phyloP scores from a whole-genome alignment of 1,284 basidiomycete species.

The Cerrena zonata region DNA sequence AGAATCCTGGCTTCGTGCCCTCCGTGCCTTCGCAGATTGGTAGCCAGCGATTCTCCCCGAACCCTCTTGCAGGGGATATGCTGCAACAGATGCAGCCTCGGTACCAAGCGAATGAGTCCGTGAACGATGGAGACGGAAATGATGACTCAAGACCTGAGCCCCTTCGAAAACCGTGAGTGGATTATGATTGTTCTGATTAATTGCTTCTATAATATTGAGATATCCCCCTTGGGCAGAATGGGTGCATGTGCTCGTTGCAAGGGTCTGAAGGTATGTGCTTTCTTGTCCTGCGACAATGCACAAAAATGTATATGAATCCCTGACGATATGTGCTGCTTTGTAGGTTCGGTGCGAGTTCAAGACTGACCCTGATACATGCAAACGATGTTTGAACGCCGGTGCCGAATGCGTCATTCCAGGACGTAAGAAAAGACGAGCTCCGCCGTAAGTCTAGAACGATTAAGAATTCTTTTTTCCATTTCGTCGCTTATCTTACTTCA shows the following conservation, averaged over 20 bases:
- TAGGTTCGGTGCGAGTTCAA: slow-evolving; percentile 68
- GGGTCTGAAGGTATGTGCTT: slow-evolving; percentile 50
- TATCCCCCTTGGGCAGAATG: background rate
- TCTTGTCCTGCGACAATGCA: too few relatives aligned
- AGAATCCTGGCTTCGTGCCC: too few relatives aligned
- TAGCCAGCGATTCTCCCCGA: too few relatives aligned
- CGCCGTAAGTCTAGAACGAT: slow-evolving; percentile 57
- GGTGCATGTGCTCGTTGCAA: slow-evolving; percentile 71
- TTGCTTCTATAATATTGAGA: background rate
- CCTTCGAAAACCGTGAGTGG: slow-evolving; percentile 41
- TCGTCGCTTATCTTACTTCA: background rate
- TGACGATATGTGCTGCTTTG: too few relatives aligned
- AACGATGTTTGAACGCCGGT: slow-evolving; percentile 58
- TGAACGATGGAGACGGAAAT: too few relatives aligned
- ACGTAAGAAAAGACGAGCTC: slow-evolving; percentile 68
- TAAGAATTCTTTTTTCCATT: background rate
- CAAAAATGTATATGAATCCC: too few relatives aligned
- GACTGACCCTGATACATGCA: slow-evolving; percentile 63
- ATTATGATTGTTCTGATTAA: background rate
- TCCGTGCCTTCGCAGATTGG: too few relatives aligned
- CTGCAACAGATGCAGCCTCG: too few relatives aligned
- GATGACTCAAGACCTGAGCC: slow-evolving; percentile 17
- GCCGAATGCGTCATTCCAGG: slow-evolving; percentile 72
- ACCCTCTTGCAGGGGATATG: too few relatives aligned
- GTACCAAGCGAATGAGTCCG: too few relatives aligned